phyloP scores from a whole-genome alignment of 306 rosid species.

The Vigna hirtella region DNA sequence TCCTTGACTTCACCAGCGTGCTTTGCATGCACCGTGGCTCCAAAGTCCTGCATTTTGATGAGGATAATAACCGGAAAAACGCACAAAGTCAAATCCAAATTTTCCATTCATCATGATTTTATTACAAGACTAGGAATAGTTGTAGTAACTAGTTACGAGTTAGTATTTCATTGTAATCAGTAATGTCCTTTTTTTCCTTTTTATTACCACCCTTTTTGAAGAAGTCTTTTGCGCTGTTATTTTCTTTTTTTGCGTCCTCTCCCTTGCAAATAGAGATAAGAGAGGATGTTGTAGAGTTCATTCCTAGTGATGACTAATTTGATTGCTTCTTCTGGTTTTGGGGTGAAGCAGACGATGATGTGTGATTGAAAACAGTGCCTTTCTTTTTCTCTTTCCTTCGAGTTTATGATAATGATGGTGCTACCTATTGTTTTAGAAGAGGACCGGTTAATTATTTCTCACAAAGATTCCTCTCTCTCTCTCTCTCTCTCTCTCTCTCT shows the following conservation, averaged over 20 bases:
- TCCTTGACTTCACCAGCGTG: constrained; percentile 37
- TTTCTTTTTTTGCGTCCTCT: constrained; percentile 39
- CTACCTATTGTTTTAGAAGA: constrained; percentile 37
- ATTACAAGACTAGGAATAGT: constrained; percentile 15
- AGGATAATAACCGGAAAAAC: constrained; percentile 38
- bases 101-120: constrained; percentile 41
- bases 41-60: constrained; percentile 34
- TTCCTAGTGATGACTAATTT: constrained; percentile 49
- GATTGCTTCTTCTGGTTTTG: constrained; percentile 52
- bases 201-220: neutral
- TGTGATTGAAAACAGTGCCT: constrained; percentile 43
- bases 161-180: constrained; percentile 27
- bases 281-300: constrained; percentile 58
- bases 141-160: constrained; percentile 8
- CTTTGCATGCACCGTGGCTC: constrained; percentile 28
- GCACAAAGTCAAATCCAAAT: constrained; percentile 37
- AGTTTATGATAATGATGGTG: constrained; percentile 52
- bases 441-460: constrained; percentile 54
- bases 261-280: constrained; percentile 65
- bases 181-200: neutral
- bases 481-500: constrained; percentile 24
- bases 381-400: constrained; percentile 24
- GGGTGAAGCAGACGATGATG: constrained; percentile 51
- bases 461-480: constrained; percentile 47
- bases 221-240: neutral